Conservation (phyloP, 1,284 basidiomycete genomes). For the Microbotryum silenes-acaulis region DNA sequence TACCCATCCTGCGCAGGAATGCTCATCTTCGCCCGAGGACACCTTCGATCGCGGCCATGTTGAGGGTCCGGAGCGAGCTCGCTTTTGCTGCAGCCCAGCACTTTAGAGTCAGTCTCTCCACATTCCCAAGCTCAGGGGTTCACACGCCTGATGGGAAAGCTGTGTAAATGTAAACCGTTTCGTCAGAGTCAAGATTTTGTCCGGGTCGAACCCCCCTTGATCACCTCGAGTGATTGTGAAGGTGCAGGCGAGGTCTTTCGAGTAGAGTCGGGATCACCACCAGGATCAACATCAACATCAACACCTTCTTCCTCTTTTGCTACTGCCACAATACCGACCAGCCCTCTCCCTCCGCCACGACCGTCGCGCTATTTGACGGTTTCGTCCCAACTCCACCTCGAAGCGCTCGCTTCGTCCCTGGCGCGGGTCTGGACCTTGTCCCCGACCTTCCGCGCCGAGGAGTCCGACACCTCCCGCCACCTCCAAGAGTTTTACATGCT, state of each 20-base stretch:
- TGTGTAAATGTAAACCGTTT: constrained; percentile 3
- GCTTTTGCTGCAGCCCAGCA: constrained; percentile 20
- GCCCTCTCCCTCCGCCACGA: not conserved
- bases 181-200: constrained; percentile 64
- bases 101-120: constrained; percentile 14
- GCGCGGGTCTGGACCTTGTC: constrained; percentile 82
- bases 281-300: constrained; percentile 33
- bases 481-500: constrained; percentile 99
- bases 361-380: constrained; percentile 66
- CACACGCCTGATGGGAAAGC: constrained; percentile 6
- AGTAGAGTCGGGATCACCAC: constrained; percentile 47
- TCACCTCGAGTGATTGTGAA: constrained; percentile 90
- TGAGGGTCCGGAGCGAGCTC: constrained; percentile 57
- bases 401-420: constrained; percentile 70
- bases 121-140: not conserved
- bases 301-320: constrained; percentile 34
- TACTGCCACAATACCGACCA: constrained; percentile 11
- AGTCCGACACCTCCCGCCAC: constrained; percentile 79
- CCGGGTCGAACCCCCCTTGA: constrained; percentile 72
- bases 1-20: constrained; percentile 69
- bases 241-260: constrained; percentile 93
- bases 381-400: constrained; percentile 89
- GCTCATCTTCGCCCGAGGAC: constrained; percentile 77
- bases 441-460: constrained; percentile 88
- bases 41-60: constrained; percentile 57